Base-by-base conservation (phyloP, 139 green algal species). In the Chlorella vulgaris region DNA sequence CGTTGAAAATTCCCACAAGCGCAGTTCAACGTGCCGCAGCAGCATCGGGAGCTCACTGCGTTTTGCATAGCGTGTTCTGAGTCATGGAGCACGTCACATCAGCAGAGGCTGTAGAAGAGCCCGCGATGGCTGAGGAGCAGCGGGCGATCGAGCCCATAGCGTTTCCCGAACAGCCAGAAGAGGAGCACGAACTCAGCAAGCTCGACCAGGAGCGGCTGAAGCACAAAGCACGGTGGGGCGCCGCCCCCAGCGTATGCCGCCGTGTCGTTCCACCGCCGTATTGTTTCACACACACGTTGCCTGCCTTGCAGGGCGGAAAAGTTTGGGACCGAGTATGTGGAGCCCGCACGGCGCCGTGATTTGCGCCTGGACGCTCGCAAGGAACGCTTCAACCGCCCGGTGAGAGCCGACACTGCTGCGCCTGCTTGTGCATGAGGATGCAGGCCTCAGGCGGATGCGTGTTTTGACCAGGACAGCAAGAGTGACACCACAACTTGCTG, bases 281-380 rank as follows among this genome's bases (percentile, higher is more conserved):
- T 15, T 58, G 47, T 15, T 15, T 58, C 55, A 15, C 55, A 65
- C 21, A n/a, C 28, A 15, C 21, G 55, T n/a, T 65, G 47, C 7
- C 0, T 15, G 19, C 51, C 24, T 28, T 73, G 58, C 78, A 95
- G 92, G 29, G 91, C 92, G 29, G 86, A 90, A 43, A 88, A 89
- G 21, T 95, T 95, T 74, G 81, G 84, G 2, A 78, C 79, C 0
- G 42, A 87, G 19, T 95, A 91, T 70, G 35, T 77, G 5, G 88
- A 94, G 42, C 91, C 91, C 1, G 80, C 65, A 15, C 55, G 71
- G 21, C 81, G 85, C 1, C 76, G 61, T 2, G 92, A 93, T n/a
- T 82, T 94, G 22, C 43, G 74, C 3, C 74, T 88, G 26, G 81
- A 88, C 53, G 68, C 69, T 0, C 42, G 78, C 2, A 84, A 83